These are phyloP conservation scores for Solanum bulbocastanum DNA, from an alignment of 257 asterid genomes.

Conservation along the genomic window DNA sequence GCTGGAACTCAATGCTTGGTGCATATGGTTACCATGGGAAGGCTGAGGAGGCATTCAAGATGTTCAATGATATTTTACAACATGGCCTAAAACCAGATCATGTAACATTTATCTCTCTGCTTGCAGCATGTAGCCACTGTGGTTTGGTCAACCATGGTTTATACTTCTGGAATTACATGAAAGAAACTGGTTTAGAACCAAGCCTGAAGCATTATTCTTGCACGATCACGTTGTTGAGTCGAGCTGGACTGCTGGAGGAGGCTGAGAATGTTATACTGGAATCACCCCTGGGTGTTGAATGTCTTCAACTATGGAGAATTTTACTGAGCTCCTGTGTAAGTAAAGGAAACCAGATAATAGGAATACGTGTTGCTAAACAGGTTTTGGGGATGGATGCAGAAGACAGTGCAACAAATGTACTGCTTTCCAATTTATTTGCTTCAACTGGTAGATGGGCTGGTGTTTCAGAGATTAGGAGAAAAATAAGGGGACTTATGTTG, in stretches of 20 bases:
- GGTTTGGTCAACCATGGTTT: conserved; percentile 45
- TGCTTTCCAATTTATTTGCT: conserved; percentile 54
- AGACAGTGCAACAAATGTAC: conserved; percentile 42
- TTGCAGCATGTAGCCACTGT: conserved; percentile 74
- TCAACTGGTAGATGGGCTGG: conserved; percentile 53
- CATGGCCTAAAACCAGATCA: conserved; percentile 49
- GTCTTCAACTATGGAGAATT: conserved; percentile 55
- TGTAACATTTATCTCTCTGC: conserved; percentile 58
- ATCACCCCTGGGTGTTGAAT: conserved; percentile 37
- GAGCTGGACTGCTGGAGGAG: conserved; percentile 61
- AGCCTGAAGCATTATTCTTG: conserved; percentile 83
- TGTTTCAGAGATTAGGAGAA: conserved; percentile 47
- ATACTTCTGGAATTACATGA: conserved; percentile 61
- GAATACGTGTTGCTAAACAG: conserved; percentile 48
- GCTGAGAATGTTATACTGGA: conserved; percentile 51
- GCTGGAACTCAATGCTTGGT: conserved; percentile 80
- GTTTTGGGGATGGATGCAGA: conserved; percentile 29
- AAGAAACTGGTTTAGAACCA: conserved; percentile 28
- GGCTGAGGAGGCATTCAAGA: conserved; percentile 42
- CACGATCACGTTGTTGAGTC: conserved; percentile 56
- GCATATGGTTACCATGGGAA: conserved; percentile 72
- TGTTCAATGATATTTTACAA: conserved; percentile 37
- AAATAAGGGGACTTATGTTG: conserved; percentile 20
- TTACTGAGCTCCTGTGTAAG: conserved; percentile 47
- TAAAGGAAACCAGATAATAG: conserved; percentile 32